These are phyloP conservation scores for Eucommia ulmoides DNA, from an alignment of 257 asterid species.

Conservation along the genomic window DNA sequence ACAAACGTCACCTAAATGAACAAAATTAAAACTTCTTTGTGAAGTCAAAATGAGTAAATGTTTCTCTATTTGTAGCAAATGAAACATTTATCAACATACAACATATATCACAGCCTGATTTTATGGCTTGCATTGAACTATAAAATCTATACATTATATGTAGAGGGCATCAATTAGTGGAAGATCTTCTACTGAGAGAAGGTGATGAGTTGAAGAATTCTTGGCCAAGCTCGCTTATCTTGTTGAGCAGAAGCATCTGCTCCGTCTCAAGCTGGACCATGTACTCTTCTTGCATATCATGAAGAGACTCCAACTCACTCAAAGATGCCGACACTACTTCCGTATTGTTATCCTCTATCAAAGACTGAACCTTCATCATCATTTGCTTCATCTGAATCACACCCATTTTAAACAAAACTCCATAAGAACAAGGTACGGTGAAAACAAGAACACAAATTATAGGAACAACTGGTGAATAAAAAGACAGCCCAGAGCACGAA, in stretches of 20 bases:
- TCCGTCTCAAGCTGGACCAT: slow-evolving; percentile 68
- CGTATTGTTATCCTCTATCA: slow-evolving; percentile 39
- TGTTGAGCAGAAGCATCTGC: slow-evolving; percentile 57
- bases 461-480: background rate
- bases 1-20: too few relatives aligned
- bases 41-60: too few relatives aligned
- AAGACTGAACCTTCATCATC: slow-evolving; percentile 59
- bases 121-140: too few relatives aligned
- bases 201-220: slow-evolving; percentile 65
- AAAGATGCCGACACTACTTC: slow-evolving; percentile 51
- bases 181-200: slow-evolving; percentile 31
- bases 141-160: too few relatives aligned
- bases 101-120: too few relatives aligned
- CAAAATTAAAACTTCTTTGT: too few relatives aligned
- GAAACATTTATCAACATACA: too few relatives aligned
- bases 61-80: too few relatives aligned
- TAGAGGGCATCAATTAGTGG: slow-evolving; percentile 23
- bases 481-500: slow-evolving; percentile 3
- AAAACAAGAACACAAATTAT: background rate
- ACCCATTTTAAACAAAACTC: slow-evolving; percentile 1
- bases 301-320: slow-evolving; percentile 66
- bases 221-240: slow-evolving; percentile 83
- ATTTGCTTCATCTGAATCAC: slow-evolving; percentile 58
- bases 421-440: background rate
- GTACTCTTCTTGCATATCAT: slow-evolving; percentile 59